Base-by-base conservation (phyloP, 73 alveolate species). In the Breviolum minutum region DNA sequence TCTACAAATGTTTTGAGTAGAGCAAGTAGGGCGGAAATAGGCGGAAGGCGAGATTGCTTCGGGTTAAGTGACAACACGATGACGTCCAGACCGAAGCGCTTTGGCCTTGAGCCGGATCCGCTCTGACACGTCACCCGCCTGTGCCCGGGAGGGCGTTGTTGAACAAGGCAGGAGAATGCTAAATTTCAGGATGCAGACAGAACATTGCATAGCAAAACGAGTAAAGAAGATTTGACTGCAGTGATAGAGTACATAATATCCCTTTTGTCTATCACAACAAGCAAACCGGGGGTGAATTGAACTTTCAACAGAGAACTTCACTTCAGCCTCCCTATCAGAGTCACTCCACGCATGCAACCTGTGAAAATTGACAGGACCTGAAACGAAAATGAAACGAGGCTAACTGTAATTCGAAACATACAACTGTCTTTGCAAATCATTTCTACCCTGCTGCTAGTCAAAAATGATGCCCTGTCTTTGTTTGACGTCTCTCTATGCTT, bases 61-160 rank as follows among this genome's bases (percentile, higher is more conserved):
- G n/a, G n/a, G n/a, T n/a, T n/a, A n/a, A n/a, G n/a, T n/a, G n/a
- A n/a, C n/a, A 64, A 64, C 48, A 66, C 71, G 74, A 63, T n/a
- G n/a, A n/a, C n/a, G n/a, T n/a, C n/a, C n/a, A n/a, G n/a, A n/a
- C 74, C 74, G 74, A 66, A 66, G 17, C 74, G 74, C 74, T 74
- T 19, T 11, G 60, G 26, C 95, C 96, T 90, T 90, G 63, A 90
- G 74, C 73, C n/a, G 63, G 40, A 90, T 60, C 87, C 96, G 96
- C 96, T 90, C 96, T 11, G 96, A 70, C 7, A 90, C 87, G 29
- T 90, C 96, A 19, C 96, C 96, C 2, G 96, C 96, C 82, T 88
- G 29, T 8, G 90, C 20, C 48, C n/a, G n/a, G n/a, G 48, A 19
- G 40, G 26, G 4, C 48, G 29, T 71, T 12, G 26, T 17, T 71